Percentiles rank a stretch among this genome's conserved stretches.
Evolutionary conservation across 441 rosid species (phyloP).

Genomic region (Capsella rubella): DNA sequence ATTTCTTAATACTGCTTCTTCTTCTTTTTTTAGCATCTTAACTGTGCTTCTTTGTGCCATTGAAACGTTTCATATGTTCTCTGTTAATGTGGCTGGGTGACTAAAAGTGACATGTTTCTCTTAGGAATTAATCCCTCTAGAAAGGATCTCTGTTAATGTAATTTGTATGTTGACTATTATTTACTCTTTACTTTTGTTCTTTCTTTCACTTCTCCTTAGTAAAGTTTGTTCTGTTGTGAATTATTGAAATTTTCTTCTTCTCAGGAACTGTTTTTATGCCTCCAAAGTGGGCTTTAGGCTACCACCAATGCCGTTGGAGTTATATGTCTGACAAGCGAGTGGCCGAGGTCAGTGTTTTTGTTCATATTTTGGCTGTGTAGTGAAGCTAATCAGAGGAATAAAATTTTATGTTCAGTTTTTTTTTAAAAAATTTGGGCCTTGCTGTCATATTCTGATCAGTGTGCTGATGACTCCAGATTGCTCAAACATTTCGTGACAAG

Average conservation of each 20-base stretch:
- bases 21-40: neutral
- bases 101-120: neutral
- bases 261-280: conserved; percentile 95
- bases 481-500: conserved; percentile 80
- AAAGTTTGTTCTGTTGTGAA: neutral
- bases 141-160: conserved; percentile 6
- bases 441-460: conserved; percentile 22
- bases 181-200: neutral
- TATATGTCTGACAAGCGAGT: conserved; percentile 85
- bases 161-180: neutral
- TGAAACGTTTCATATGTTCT: conserved; percentile 2
- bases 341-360: conserved; percentile 64
- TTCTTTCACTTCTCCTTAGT: neutral
- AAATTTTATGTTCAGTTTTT: neutral
- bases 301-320: conserved; percentile 97
- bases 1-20: conserved; percentile 18
- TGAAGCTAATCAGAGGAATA: conserved; percentile 18
- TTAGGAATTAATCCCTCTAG: neutral
- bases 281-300: conserved; percentile 97
- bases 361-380: conserved; percentile 16
- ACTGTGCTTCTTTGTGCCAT: conserved; percentile 24
- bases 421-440: conserved; percentile 3
- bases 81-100: conserved; percentile 2
- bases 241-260: conserved; percentile 2
- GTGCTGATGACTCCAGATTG: conserved; percentile 58